Percentiles rank a stretch among this genome's conserved stretches.
These are phyloP conservation scores for Clonostachys solani DNA, from an alignment of 2,329 filamentous ascomycete genomes.

Conservation along the genomic window DNA sequence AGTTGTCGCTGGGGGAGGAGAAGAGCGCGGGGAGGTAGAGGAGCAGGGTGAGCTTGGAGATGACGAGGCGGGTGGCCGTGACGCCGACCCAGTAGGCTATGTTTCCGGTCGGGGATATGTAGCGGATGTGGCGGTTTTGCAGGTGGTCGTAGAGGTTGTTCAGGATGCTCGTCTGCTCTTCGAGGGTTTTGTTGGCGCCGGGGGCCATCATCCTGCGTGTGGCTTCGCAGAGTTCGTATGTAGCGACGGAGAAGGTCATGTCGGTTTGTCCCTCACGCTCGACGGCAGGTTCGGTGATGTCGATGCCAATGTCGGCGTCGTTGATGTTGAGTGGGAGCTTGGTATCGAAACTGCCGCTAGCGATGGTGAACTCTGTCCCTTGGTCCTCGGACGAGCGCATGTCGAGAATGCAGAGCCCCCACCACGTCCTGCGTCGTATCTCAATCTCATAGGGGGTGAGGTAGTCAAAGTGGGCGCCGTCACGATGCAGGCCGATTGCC, in stretches of 20 bases:
- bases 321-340: constrained; percentile 40
- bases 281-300: constrained; percentile 32
- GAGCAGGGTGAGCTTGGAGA: constrained; percentile 49
- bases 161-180: constrained; percentile 38
- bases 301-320: constrained; percentile 28
- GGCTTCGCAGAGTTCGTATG: constrained; percentile 25
- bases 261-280: constrained; percentile 50
- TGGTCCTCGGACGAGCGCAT: constrained; percentile 56
- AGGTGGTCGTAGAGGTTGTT: constrained; percentile 36
- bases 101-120: constrained; percentile 20
- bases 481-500: constrained; percentile 52
- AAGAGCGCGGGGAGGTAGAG: constrained; percentile 49
- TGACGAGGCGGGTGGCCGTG: constrained; percentile 36
- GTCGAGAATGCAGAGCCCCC: constrained; percentile 56
- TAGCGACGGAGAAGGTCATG: constrained; percentile 32
- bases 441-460: constrained; percentile 58
- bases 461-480: constrained; percentile 44
- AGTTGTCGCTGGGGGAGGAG: constrained; percentile 24
- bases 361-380: constrained; percentile 44
- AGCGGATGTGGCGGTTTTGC: constrained; percentile 35
- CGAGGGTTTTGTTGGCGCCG: constrained; percentile 19
- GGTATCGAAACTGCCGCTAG: constrained; percentile 44
- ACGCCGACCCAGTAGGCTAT: constrained; percentile 31
- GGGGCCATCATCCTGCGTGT: constrained; percentile 30
- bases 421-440: constrained; percentile 59